Evolutionary conservation across 495 filamentous ascomycete genomes (phyloP), one percentile per base, ranked within the genome.

Genomic region (Lasiosphaeria hispida): DNA sequence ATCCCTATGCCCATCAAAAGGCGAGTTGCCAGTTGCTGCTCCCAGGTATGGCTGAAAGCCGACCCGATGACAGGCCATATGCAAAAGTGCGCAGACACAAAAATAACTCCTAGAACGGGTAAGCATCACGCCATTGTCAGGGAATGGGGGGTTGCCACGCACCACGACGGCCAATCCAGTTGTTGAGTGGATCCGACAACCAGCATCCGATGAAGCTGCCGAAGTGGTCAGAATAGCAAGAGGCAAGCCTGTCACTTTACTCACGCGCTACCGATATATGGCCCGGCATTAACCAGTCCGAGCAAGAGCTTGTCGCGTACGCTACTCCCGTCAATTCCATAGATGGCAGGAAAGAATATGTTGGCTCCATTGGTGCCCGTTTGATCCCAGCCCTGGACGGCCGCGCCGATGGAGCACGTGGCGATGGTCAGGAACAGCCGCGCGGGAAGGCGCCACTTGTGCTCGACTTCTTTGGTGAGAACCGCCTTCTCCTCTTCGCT

Each of bases 331-430:
- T 63, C 74, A 44, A 83, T 85, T 5, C 59, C 76, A 54, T 66
- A 79, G 59, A 34, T 61, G 0, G 62, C 51, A 5, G 82, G 83
- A 69, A 89, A 91, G 51, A 80, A 82, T 60, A 91, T 75, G 58
- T 85, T 91, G 30, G 88, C 88, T 45, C 88, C 88, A 63, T 91
- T 91, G 2, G 81, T 83, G n/a, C 87, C 85, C 43, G 83, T 86
- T 67, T 87, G 85, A 63, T 87, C 85, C 85, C 85, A 88, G 33
- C 86, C 86, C 64, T 90, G 87, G 30, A 88, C 83, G 11, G 87
- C 87, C 13, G 88, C 88, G n/a, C 83, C 87, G 50, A 91, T 83
- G 15, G 87, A 89, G 67, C 85, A 87, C 35, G 86, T 79, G 17
- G 80, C 67, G 60, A 91, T 86, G 52, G 86, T 88, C 58, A 84